Evolutionary conservation across 495 filamentous ascomycete species (phyloP).

Genomic region (Penicillium arizonense): DNA sequence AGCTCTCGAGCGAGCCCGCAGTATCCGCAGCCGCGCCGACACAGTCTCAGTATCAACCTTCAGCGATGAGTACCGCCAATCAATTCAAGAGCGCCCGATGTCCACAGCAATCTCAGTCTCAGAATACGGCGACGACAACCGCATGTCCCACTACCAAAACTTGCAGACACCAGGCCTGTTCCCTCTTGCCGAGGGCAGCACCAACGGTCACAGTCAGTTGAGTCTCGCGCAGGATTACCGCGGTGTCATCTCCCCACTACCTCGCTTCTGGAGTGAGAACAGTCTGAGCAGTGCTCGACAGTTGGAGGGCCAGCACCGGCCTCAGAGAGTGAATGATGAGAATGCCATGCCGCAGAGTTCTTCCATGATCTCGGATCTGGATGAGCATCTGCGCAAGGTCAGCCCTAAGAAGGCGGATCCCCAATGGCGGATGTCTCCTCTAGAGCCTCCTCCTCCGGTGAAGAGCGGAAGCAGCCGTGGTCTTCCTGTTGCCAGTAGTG

Average conservation of each 20-base stretch:
- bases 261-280: constrained; percentile 41
- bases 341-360: constrained; percentile 21
- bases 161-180: constrained; percentile 22
- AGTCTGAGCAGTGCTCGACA: constrained; percentile 31
- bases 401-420: constrained; percentile 10
- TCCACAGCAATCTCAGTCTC: constrained; percentile 41
- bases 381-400: constrained; percentile 25
- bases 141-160: constrained; percentile 26
- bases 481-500: constrained; percentile 28
- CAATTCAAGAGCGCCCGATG: constrained; percentile 34
- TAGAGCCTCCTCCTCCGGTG: constrained; percentile 20
- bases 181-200: constrained; percentile 24
- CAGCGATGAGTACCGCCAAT: constrained; percentile 36
- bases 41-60: constrained; percentile 37
- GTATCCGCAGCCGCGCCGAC: constrained; percentile 39
- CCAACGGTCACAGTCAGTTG: constrained; percentile 34
- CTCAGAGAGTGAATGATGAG: constrained; percentile 4
- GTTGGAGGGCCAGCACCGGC: constrained; percentile 15
- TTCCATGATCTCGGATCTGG: constrained; percentile 27
- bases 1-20: constrained; percentile 36
- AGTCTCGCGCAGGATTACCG: constrained; percentile 44
- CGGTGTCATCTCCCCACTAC: constrained; percentile 42
- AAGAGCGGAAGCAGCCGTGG: constrained; percentile 16
- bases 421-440: constrained; percentile 8
- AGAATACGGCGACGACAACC: constrained; percentile 41